Evolutionary conservation across 73 alveolate species (phyloP), one percentile per base, ranked within the genome.

Genomic region (Paramecium caudatum): DNA sequence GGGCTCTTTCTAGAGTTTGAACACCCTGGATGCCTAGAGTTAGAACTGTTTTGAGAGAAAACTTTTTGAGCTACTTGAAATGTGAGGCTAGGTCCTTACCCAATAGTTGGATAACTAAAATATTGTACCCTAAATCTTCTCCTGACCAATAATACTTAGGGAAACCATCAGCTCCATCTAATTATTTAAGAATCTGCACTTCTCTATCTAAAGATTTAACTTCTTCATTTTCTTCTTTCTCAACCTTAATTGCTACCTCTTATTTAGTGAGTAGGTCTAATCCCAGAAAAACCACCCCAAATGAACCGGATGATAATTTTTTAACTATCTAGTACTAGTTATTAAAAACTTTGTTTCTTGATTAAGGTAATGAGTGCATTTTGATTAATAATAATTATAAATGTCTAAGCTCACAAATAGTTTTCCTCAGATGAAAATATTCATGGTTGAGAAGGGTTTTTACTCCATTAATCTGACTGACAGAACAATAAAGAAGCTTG

Each of bases 271-370:
- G 25, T 12, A 41, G 46, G 68, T 86, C 93, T 47, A 21, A 37
- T 3, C 93, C 93, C 69, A 91, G 91, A 91, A 85, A 96, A 36
- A 96, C 98, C 4, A 95, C 96, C 34, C 99, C 99, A 91, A 93
- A 96, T 15, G 98, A 93, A 36, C 99, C 99, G 23, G 96, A 95
- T 12, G 98, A 97, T 17, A 96, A 92, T 78, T 94, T 91, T 81
- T 95, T 81, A 8, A 49, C 78, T 2, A 91, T 33, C 15, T 19
- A 47, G 37, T 63, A 91, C 47, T 82, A 49, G 61, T 86, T 86
- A 46, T 86, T 86, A 78, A 86, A 86, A 32, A 86, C 68, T 41
- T 63, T 86, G 80, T 16, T 55, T 55, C 30, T 55, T 19, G 41
- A 55, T 55, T 55, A 55, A 16, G 23, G 27, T 7, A 27, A 23